Evolutionary conservation across 106 monocot species (phyloP).

Genomic region (Ottelia alismoides): DNA sequence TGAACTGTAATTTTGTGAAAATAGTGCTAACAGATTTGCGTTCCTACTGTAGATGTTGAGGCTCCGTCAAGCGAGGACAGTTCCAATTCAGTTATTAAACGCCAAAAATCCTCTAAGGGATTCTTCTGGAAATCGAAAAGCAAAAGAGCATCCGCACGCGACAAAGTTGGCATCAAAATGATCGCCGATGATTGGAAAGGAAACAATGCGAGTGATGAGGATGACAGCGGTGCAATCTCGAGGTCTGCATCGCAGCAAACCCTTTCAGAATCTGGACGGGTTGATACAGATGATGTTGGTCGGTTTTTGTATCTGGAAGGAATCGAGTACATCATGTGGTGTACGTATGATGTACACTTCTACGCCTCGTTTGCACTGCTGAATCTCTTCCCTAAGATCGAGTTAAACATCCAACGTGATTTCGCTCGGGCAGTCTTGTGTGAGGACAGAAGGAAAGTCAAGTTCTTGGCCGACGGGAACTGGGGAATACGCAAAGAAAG

Average conservation of each 20-base stretch:
- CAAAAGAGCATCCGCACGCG: no score
- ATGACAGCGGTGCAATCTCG: slow-evolving; percentile 12
- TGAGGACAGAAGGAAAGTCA: slow-evolving; percentile 74
- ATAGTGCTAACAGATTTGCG: no score
- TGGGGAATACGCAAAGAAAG: slow-evolving; percentile 82
- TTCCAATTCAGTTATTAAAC: slow-evolving; percentile 13
- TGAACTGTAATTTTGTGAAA: no score
- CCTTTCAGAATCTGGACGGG: slow-evolving; percentile 3
- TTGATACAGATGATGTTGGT: slow-evolving; percentile 58
- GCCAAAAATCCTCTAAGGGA: slow-evolving; percentile 26
- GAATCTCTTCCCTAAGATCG: slow-evolving; percentile 90
- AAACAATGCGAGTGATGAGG: no score
- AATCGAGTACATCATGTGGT: slow-evolving; percentile 96
- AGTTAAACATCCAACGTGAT: slow-evolving; percentile 82
- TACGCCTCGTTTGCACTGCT: slow-evolving; percentile 97
- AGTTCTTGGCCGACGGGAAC: slow-evolving; percentile 78
- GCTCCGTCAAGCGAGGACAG: slow-evolving; percentile 35
- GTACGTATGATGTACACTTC: slow-evolving; percentile 98
- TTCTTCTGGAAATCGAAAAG: no score
- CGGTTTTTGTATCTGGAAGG: slow-evolving; percentile 94
- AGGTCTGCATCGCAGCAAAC: slow-evolving; percentile 8
- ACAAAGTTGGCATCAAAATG: no score
- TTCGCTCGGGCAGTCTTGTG: slow-evolving; percentile 76
- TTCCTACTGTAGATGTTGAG: slow-evolving; percentile 71
- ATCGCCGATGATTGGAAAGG: no score